Percentiles rank a stretch among this genome's conserved stretches.
Conservation (phyloP, 192 early-diverging fungal genomes). For the Backusella australiensis region DNA sequence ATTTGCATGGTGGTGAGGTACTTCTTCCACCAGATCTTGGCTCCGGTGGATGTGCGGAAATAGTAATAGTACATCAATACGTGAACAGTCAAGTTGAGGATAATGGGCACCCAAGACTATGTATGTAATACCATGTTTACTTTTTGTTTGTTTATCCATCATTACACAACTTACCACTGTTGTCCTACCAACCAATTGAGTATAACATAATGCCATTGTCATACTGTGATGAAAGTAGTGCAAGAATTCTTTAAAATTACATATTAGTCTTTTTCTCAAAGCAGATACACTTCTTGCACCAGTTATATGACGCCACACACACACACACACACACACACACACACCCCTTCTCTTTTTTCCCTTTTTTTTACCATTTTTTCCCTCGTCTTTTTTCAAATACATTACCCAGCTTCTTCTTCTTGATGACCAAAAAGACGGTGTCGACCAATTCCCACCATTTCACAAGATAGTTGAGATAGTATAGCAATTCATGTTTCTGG, state of each 20-base stretch:
- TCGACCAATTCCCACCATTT: constrained; percentile 90
- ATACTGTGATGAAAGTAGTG: constrained; percentile 93
- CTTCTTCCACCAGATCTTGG: constrained; percentile 91
- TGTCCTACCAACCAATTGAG: constrained; percentile 71
- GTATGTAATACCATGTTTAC: neutral
- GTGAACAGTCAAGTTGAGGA: constrained; percentile 84
- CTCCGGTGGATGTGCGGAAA: constrained; percentile 72
- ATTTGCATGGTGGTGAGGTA: constrained; percentile 90
- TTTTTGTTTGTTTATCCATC: neutral
- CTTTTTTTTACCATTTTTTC: neutral
- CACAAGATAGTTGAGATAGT: constrained; percentile 89
- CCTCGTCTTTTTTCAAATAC: neutral
- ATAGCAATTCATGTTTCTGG: constrained; percentile 70
- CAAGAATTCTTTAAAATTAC: constrained; percentile 67
- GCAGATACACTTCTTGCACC: neutral
- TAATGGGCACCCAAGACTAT: constrained; percentile 74
- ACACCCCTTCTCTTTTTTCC: neutral
- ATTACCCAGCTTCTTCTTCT: constrained; percentile 76
- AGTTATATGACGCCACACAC: constrained; percentile 6
- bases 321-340: neutral
- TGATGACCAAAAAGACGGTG: constrained; percentile 85
- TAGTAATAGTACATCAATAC: constrained; percentile 93
- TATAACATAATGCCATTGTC: constrained; percentile 85
- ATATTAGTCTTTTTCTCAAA: neutral
- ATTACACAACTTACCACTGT: constrained; percentile 64